Evolutionary conservation across 2,329 filamentous ascomycete genomes (phyloP), one percentile per base, ranked within the genome.

Genomic region (Xylariaceae sp.): DNA sequence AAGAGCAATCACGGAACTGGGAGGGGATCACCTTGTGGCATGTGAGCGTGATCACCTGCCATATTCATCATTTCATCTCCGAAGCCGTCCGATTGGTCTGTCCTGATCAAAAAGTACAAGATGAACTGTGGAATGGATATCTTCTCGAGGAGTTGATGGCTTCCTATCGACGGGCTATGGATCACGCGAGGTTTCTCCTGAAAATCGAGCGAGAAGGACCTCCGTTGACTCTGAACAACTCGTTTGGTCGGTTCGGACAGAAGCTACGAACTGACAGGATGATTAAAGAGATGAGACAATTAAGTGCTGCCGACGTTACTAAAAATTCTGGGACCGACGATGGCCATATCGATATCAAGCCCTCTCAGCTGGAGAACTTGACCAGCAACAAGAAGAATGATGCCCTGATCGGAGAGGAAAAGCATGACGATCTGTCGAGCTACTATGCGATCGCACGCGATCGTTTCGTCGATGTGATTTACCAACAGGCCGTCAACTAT

Each of bases 391-490:
- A 67, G 53, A 52, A 57, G 0, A 65, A 68, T 11, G 65, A 68
- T 0, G 63, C 74, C 3, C 67, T 75, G 41, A 67, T 69, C 0
- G 60, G 74, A 3, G 71, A 79, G 35, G 75, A 83, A 2, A 50
- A 57, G 3, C 80, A 86, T 53, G 79, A 87, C 55, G 78, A 80
- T 1, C 71, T 88, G 0, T 67, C 73, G 31, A 74, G 77, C 1
- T 88, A 85, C 67, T 88, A 88, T 70, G 75, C 80, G 30, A 78
- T 86, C 1, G 74, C 83, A 0, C 73, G 73, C 9, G 80, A 80
- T 62, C 77, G 83, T 0, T 86, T 89, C 54, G 76, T 86, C 1
- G 85, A 89, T 60, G 77, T 73, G 2, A 67, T 89, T 1, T 83
- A 75, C 62, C 76, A 78, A 57, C 84, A 87, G 58, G 80, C 76